Conservation (phyloP, 768 basidiomycete genomes). For the Trametes villosa region DNA sequence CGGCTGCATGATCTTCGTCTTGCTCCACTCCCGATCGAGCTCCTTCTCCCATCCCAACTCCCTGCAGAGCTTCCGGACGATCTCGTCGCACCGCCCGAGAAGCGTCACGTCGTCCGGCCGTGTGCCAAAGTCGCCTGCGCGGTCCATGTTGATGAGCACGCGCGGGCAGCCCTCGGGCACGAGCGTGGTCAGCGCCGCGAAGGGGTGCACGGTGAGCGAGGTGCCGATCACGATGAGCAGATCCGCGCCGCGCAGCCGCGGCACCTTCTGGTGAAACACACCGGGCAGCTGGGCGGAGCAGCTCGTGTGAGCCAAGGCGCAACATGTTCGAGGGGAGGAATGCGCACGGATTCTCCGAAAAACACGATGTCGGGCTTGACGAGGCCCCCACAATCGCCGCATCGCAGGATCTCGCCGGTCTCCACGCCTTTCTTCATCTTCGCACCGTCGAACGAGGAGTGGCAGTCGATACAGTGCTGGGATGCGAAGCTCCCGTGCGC, state of each 20-base stretch:
- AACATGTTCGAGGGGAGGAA: not conserved
- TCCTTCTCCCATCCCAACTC: slow-evolving; percentile 71
- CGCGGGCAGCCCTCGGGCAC: slow-evolving; percentile 68
- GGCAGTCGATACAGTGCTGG: slow-evolving; percentile 83
- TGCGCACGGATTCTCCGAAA: slow-evolving; percentile 77
- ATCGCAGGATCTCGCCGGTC: slow-evolving; percentile 68
- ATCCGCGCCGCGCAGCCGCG: slow-evolving; percentile 65
- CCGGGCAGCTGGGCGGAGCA: slow-evolving; percentile 68
- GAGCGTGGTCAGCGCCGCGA: slow-evolving; percentile 69
- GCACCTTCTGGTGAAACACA: slow-evolving; percentile 63
- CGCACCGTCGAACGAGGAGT: slow-evolving; percentile 57
- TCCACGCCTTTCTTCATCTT: slow-evolving; percentile 70
- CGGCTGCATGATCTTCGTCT: slow-evolving; percentile 28
- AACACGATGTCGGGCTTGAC: slow-evolving; percentile 97
- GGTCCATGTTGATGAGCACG: slow-evolving; percentile 86
- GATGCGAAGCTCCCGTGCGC: slow-evolving; percentile 95
- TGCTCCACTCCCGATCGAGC: slow-evolving; percentile 32
- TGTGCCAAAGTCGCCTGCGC: slow-evolving; percentile 67
- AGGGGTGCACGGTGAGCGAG: slow-evolving; percentile 86
- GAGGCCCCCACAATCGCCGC: slow-evolving; percentile 68
- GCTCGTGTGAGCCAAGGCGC: not conserved
- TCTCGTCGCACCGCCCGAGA: slow-evolving; percentile 73
- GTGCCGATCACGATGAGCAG: slow-evolving; percentile 92
- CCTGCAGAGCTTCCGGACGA: slow-evolving; percentile 60
- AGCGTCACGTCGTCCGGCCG: slow-evolving; percentile 63